A percentile compares a stretch with the other conserved stretches of the same genome.
Evolutionary conservation across 768 basidiomycete species (phyloP).

Genomic region (Gelatoporia subvermispora): DNA sequence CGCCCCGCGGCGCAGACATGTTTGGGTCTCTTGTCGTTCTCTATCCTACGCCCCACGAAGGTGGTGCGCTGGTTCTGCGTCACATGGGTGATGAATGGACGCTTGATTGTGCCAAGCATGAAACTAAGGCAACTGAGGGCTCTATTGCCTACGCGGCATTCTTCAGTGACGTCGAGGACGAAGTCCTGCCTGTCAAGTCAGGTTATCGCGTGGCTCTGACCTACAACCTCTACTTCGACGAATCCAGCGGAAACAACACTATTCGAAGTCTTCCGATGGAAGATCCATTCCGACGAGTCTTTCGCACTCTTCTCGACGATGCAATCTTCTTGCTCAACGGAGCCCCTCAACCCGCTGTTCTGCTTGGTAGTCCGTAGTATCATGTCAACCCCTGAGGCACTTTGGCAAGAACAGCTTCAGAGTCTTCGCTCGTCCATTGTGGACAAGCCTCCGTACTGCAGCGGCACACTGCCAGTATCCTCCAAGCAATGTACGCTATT

Average conservation of each 20-base stretch:
- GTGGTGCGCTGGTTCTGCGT: slow-evolving; percentile 37
- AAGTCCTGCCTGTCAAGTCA: slow-evolving; percentile 35
- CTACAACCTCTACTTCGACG: slow-evolving; percentile 30
- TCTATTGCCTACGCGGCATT: slow-evolving; percentile 37
- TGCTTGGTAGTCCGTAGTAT: too few relatives aligned
- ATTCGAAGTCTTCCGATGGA: too few relatives aligned
- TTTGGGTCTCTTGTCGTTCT: slow-evolving; percentile 49
- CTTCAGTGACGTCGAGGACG: slow-evolving; percentile 41
- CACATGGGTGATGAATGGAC: slow-evolving; percentile 25
- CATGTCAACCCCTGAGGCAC: too few relatives aligned
- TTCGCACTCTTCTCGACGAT: too few relatives aligned
- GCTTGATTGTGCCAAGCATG: slow-evolving; percentile 31
- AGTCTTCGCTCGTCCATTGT: slow-evolving; percentile 3
- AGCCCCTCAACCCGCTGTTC: too few relatives aligned
- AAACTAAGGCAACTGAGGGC: slow-evolving; percentile 9
- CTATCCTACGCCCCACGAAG: slow-evolving; percentile 43
- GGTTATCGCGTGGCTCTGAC: slow-evolving; percentile 42
- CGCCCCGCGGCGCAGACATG: slow-evolving; percentile 38
- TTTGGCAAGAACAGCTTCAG: neutral
- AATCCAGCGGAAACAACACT: neutral
- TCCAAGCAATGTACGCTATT: slow-evolving; percentile 4
- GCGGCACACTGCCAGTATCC: slow-evolving; percentile 6
- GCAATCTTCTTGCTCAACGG: too few relatives aligned
- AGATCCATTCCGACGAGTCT: too few relatives aligned
- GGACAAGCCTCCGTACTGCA: slow-evolving; percentile 9